Evolutionary conservation across 108 stramenopile species (phyloP).

Genomic region (Nitzschia putrida): DNA sequence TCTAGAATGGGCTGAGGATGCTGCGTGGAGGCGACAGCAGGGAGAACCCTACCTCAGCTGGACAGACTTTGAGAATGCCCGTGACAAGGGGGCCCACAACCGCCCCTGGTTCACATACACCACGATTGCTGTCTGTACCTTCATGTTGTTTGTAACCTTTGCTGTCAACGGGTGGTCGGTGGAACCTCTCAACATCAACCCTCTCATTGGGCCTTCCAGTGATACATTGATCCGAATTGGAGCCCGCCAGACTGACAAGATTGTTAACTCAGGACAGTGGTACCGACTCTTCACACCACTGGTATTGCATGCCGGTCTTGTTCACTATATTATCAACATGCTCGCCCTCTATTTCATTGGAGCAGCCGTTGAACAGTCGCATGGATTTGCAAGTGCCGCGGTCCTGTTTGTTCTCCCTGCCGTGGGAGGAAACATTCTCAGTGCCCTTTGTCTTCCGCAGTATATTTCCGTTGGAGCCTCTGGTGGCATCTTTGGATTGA

Average conservation of each 20-base stretch:
- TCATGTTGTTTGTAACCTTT: slow-evolving; percentile 60
- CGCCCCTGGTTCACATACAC: slow-evolving; percentile 75
- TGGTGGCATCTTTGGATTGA: slow-evolving; percentile 92
- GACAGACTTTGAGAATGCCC: slow-evolving; percentile 66
- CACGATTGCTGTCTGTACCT: slow-evolving; percentile 60
- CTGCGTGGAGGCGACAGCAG: slow-evolving; percentile 73
- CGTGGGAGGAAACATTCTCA: slow-evolving; percentile 85
- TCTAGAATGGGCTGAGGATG: slow-evolving; percentile 87
- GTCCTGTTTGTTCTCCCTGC: slow-evolving; percentile 84
- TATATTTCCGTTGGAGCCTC: slow-evolving; percentile 91
- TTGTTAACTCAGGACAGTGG: slow-evolving; percentile 87
- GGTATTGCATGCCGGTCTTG: slow-evolving; percentile 92
- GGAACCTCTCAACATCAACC: slow-evolving; percentile 83
- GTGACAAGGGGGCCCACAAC: slow-evolving; percentile 36
- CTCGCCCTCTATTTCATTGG: slow-evolving; percentile 87
- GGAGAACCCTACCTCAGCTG: slow-evolving; percentile 69
- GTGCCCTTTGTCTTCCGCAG: slow-evolving; percentile 87
- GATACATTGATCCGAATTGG: slow-evolving; percentile 84
- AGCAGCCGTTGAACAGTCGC: slow-evolving; percentile 84
- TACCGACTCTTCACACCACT: slow-evolving; percentile 87
- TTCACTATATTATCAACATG: slow-evolving; percentile 95
- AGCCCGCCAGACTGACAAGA: slow-evolving; percentile 79
- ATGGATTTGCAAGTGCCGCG: slow-evolving; percentile 67
- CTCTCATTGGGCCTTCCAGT: slow-evolving; percentile 85
- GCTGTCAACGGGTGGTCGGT: slow-evolving; percentile 79